Evolutionary conservation across 1,284 basidiomycete species (phyloP).

Genomic region (Mycosarcoma maydis): DNA sequence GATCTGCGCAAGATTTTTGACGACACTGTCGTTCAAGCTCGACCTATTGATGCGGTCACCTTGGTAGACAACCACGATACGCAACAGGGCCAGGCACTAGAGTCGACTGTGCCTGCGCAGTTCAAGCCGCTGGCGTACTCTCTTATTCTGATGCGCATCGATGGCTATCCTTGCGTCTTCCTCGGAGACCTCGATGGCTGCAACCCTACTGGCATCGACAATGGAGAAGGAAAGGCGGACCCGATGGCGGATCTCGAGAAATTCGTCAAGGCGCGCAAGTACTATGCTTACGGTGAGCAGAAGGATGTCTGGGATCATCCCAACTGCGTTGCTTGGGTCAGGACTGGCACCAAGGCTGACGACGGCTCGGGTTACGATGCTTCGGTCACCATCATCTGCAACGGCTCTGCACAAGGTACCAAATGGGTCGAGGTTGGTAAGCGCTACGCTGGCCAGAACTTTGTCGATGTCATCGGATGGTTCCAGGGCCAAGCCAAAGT

Average conservation of each 20-base stretch:
- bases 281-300: slow-evolving; percentile 71
- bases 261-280: slow-evolving; percentile 70
- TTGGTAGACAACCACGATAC: slow-evolving; percentile 72
- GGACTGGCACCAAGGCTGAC: slow-evolving; percentile 31
- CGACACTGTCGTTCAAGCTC: slow-evolving; percentile 71
- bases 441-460: slow-evolving; percentile 44
- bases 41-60: slow-evolving; percentile 73
- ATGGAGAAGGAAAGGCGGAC: slow-evolving; percentile 67
- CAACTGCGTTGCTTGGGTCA: slow-evolving; percentile 53
- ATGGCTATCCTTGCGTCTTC: slow-evolving; percentile 94
- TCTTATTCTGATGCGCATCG: slow-evolving; percentile 81
- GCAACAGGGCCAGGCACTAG: slow-evolving; percentile 69
- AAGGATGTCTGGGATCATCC: slow-evolving; percentile 65
- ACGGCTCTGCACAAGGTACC: slow-evolving; percentile 40
- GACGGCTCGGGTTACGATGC: slow-evolving; percentile 45
- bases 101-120: slow-evolving; percentile 71
- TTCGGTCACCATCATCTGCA: slow-evolving; percentile 57
- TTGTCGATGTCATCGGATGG: slow-evolving; percentile 55
- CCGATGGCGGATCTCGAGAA: slow-evolving; percentile 67
- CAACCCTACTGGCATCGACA: slow-evolving; percentile 46
- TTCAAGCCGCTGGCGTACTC: slow-evolving; percentile 79
- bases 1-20: slow-evolving; percentile 73
- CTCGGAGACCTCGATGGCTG: slow-evolving; percentile 82
- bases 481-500: slow-evolving; percentile 45
- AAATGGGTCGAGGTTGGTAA: slow-evolving; percentile 57